A percentile compares a stretch with the other conserved stretches of the same genome.
These are phyloP conservation scores for Sclerotinia minor DNA, from an alignment of 2,329 filamentous ascomycete species.

Conservation along the genomic window DNA sequence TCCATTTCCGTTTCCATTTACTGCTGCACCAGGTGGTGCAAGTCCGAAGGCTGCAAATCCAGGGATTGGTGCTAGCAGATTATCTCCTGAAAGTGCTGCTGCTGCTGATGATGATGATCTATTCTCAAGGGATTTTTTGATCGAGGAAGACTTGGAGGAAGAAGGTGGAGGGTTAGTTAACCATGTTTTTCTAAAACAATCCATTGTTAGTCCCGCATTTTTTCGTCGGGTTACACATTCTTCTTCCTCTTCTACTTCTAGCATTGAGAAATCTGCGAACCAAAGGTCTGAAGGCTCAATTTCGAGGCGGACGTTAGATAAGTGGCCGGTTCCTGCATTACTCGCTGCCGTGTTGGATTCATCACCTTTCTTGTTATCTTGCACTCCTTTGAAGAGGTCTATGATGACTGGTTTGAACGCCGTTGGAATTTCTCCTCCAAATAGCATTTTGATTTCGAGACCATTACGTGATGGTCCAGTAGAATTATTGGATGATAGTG, in stretches of 20 bases:
- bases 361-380: not conserved
- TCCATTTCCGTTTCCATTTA: slow-evolving; percentile 14
- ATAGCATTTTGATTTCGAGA: slow-evolving; percentile 41
- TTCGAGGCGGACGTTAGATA: slow-evolving; percentile 34
- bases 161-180: slow-evolving; percentile 31
- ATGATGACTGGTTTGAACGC: slow-evolving; percentile 40
- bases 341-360: not conserved
- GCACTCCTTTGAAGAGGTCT: slow-evolving; percentile 37
- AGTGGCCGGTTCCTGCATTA: not conserved
- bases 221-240: slow-evolving; percentile 30
- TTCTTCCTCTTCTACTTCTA: slow-evolving; percentile 41
- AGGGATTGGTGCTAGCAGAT: not conserved
- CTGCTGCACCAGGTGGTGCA: not conserved
- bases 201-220: slow-evolving; percentile 35
- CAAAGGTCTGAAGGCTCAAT: slow-evolving; percentile 41
- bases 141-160: not conserved
- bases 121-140: not conserved
- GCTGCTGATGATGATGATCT: not conserved
- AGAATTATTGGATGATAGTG: slow-evolving; percentile 29
- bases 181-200: slow-evolving; percentile 40
- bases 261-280: slow-evolving; percentile 41
- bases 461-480: slow-evolving; percentile 36
- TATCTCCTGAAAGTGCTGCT: not conserved
- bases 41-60: not conserved
- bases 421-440: slow-evolving; percentile 39